Base-by-base conservation (phyloP, 192 early-diverging fungal genomes). In the Backusella westeae region DNA sequence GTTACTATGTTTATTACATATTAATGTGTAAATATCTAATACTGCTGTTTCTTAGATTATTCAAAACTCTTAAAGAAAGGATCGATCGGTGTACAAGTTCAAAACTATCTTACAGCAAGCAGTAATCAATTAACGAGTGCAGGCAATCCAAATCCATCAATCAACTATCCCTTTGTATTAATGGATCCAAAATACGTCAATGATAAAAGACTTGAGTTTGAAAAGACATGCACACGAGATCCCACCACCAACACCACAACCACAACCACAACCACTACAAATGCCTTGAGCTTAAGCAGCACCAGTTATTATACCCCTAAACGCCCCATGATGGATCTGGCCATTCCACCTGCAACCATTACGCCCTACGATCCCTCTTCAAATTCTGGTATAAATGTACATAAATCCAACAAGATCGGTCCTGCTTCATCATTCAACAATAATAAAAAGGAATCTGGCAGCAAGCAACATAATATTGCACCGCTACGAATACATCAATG, bases 1-100 rank as follows among this genome's bases (percentile, higher is more conserved):
- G 91, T 91, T 14, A 2, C 38, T 2, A 3, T 32, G 2, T 32
- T 32, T 32, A 32, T 32, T 32, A 32, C 32, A 32, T 32, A 32
- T 32, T 32, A 32, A 32, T 3, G 32, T 32, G 32, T 32, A 32
- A 39, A 39, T 39, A 39, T 19, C 10, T 44, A 5, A 44, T 4
- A 0, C 14, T 19, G 12, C 4, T 4, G 15, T n/a, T n/a, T 49
- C 32, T 49, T 49, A 71, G 70, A 71, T 46, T 71, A 71, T 71
- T 71, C 70, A 1, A 71, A 71, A 23, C 14, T 71, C 21, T 49
- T 71, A 23, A 44, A 26, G 17, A 71, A 71, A 71, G 70, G 70
- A 29, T 71, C 70, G 6, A 44, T 71, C 23, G 44, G 42, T 8
- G 70, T 71, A 14, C 70, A 71, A 49, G 42, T 44, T 32, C 70